These are phyloP conservation scores for Cyberlindnera xylosilytica DNA, from an alignment of 805 yeast genomes.

Conservation along the genomic window DNA sequence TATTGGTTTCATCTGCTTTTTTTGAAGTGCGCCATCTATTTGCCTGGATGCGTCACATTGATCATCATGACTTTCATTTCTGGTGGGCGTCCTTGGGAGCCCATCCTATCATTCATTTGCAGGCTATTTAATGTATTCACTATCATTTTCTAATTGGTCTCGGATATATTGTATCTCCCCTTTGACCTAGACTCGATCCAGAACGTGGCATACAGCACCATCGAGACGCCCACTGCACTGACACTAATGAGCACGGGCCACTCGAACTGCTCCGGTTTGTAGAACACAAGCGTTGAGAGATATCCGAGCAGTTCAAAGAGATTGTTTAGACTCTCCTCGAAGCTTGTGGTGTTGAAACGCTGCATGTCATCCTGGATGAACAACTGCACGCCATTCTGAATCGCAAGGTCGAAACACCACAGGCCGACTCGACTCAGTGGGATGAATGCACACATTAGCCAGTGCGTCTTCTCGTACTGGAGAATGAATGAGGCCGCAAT, in stretches of 20 bases:
- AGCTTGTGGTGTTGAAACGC: constrained; percentile 33
- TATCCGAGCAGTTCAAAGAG: constrained; percentile 30
- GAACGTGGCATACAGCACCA: background rate
- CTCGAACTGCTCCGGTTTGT: constrained; percentile 28
- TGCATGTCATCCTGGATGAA: constrained; percentile 29
- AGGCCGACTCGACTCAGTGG: constrained; percentile 36
- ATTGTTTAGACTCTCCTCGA: constrained; percentile 32
- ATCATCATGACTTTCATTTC: too few relatives aligned
- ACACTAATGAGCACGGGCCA: constrained; percentile 28
- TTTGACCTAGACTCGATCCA: too few relatives aligned
- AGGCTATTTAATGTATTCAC: too few relatives aligned
- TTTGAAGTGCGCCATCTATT: too few relatives aligned
- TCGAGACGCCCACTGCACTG: background rate
- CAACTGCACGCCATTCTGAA: constrained; percentile 33
- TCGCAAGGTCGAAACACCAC: constrained; percentile 40
- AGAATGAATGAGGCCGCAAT: constrained; percentile 23
- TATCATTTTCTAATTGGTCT: too few relatives aligned
- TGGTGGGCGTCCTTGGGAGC: too few relatives aligned
- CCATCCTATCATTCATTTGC: too few relatives aligned
- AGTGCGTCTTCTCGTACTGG: constrained; percentile 13
- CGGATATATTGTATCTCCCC: too few relatives aligned
- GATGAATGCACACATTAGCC: constrained; percentile 24
- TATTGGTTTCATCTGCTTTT: too few relatives aligned
- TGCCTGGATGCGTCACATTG: too few relatives aligned
- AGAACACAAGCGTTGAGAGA: constrained; percentile 29